Base-by-base conservation (phyloP, 345 rosid species). In the Gossypium turneri region DNA sequence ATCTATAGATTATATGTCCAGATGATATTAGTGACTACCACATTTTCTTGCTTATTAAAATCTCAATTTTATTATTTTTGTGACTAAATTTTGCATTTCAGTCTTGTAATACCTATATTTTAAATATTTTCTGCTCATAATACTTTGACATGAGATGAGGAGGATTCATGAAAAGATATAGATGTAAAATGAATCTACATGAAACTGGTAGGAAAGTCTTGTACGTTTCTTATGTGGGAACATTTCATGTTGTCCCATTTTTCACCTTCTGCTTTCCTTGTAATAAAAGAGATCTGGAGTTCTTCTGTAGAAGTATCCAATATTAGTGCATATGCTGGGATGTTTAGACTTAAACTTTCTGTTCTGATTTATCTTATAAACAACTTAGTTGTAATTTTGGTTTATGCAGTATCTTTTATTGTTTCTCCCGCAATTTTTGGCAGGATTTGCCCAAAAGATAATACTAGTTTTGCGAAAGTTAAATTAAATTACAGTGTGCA, bases 141-240 rank as follows among this genome's bases (percentile, higher is more conserved):
- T 43, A 43, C 20, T 9, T 72, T 59, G 12, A 24, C 38, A 72
- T 1, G 55, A 66, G 27, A 58, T 25, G 41, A 60, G 73, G 25
- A 44, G 55, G 43, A 55, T 34, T 52, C 29, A 13, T 72, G 65
- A 72, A 72, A 59, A 25, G 75, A 13, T n/a, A 53, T 4, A 53
- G 45, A 27, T 51, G 45, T 17, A 44, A 58, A 58, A 72, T 43
- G 44, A 48, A 72, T 72, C 41, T 57, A 72, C 52, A 22, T 15
- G 20, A 56, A 44, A 44, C 22, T 59, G 5, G 38, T 55, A 24
- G 70, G 70, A 4, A 24, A 16, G 13, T 58, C 43, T 44, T 72
- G 38, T 72, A 68, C 2, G 65, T 59, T 70, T 53, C n/a, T 6
- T 34, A 63, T 16, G 34, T 62, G 34, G 67, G 22, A 62, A 50